Percentiles rank a stretch among this genome's conserved stretches.
Conservation (phyloP, 768 basidiomycete genomes). For the Sporobolomyces roseus region DNA sequence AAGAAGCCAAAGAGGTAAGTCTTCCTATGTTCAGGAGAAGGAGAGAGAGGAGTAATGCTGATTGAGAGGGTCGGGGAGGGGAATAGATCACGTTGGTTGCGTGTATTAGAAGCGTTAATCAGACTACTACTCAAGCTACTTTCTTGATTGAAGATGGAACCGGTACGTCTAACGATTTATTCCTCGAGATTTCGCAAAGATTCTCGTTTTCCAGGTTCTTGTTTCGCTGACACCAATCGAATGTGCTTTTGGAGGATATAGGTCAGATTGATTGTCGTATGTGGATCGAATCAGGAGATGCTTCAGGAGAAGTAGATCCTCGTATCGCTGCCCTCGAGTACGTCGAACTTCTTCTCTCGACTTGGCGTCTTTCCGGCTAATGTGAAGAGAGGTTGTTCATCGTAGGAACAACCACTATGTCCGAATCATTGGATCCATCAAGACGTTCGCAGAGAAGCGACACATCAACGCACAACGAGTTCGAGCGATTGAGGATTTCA, state of each 20-base stretch:
- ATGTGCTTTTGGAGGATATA: background rate
- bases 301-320: conserved; percentile 41
- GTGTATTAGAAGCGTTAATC: conserved; percentile 64
- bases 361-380: background rate
- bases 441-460: conserved; percentile 72
- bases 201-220: too few species aligned
- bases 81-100: conserved; percentile 68
- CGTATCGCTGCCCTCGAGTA: conserved; percentile 29
- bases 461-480: conserved; percentile 77
- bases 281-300: conserved; percentile 67
- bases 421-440: conserved; percentile 73
- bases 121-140: conserved; percentile 72
- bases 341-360: background rate
- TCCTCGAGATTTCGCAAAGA: too few species aligned
- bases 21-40: background rate
- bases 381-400: background rate
- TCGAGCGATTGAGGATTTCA: conserved; percentile 62
- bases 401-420: conserved; percentile 73
- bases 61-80: background rate
- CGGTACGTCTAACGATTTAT: too few species aligned
- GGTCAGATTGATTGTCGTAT: conserved; percentile 50
- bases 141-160: conserved; percentile 84
- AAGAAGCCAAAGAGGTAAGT: conserved; percentile 73
- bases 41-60: too few species aligned
- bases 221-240: too few species aligned